Evolutionary conservation across 2,329 filamentous ascomycete genomes (phyloP).

Genomic region (Fusarium sp.): DNA sequence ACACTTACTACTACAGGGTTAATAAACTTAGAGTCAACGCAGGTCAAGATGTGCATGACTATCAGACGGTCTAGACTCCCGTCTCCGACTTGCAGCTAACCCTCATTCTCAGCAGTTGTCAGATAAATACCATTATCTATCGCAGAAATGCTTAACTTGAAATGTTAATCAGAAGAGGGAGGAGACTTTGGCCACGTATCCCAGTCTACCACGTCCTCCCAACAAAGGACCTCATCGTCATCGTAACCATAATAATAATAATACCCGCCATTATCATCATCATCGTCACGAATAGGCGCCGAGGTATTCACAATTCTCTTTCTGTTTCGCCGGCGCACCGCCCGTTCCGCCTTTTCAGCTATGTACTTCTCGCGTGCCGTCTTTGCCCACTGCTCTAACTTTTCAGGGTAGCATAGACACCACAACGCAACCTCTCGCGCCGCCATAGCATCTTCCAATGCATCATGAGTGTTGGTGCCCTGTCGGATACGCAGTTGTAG

Average conservation of each 20-base stretch:
- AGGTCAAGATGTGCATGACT: too few relatives aligned
- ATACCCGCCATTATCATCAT: not conserved
- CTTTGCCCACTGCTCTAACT: not conserved
- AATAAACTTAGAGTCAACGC: too few relatives aligned
- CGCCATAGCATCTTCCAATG: constrained; percentile 1
- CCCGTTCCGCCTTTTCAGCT: not conserved
- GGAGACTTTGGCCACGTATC: constrained; percentile 16
- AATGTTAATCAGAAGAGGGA: constrained; percentile 4
- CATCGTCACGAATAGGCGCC: too few relatives aligned
- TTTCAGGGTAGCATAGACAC: not conserved
- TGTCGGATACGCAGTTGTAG: not conserved
- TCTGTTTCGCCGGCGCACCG: not conserved
- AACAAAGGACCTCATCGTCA: constrained; percentile 2
- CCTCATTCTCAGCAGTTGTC: too few relatives aligned
- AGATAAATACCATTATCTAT: too few relatives aligned
- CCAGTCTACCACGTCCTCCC: constrained; percentile 22
- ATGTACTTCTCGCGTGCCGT: not conserved
- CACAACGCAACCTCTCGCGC: not conserved
- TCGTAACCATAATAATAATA: not conserved
- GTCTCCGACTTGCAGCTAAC: too few relatives aligned
- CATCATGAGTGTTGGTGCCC: not conserved
- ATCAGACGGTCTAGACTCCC: too few relatives aligned
- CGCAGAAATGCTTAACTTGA: not conserved
- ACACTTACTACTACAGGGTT: too few relatives aligned
- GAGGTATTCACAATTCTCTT: fast-evolving